Base-by-base conservation (phyloP, 352 stramenopile species). In the Globisporangium cylindrosporum region DNA sequence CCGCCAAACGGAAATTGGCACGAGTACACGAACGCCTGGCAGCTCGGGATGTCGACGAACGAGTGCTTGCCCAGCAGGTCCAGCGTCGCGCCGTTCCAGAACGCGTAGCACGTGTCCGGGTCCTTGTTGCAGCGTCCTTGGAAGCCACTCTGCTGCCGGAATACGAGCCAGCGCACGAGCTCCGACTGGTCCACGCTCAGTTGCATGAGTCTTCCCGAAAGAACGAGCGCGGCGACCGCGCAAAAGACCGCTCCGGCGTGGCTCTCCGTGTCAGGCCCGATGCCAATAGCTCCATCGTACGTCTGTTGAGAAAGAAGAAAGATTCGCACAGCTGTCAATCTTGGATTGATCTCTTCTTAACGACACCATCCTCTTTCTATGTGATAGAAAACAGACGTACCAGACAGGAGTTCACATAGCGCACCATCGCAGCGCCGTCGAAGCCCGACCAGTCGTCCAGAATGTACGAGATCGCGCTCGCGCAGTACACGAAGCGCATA, bases 31-130 rank as follows among this genome's bases (percentile, higher is more conserved):
- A 97, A 97, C 46, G 73, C 38, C 24, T 79, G 78, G 63, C 84
- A 94, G 62, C 75, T 82, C 5, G 77, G 73, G 24, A 87, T 62
- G 68, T 97, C 85, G 22, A 97, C 89, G 15, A 97, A 73, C 12
- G 80, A 78, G 70, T 95, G 79, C 57, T 86, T 86, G 51, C 79
- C 89, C 20, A 97, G 75, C 34, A 97, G 59, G 29, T 92, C 74
- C 38, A 97, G 75, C 34, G 89, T 93, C n/a, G 89, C 90, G 27
- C 93, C 93, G 62, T 97, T 87, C 92, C 93, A 98, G 70, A 97
- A 98, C 5, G 90, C 91, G 67, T 97, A 98, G 76, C 93, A 98
- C 15, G 81, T 92, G 74, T 98, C 93, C 0, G 87, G 79, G 18
- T 66, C 76, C 77, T 98, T 98, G 80, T 98, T 98, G 70, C 86